Base-by-base conservation (phyloP, 441 rosid genomes). In the Populus trichocarpa region DNA sequence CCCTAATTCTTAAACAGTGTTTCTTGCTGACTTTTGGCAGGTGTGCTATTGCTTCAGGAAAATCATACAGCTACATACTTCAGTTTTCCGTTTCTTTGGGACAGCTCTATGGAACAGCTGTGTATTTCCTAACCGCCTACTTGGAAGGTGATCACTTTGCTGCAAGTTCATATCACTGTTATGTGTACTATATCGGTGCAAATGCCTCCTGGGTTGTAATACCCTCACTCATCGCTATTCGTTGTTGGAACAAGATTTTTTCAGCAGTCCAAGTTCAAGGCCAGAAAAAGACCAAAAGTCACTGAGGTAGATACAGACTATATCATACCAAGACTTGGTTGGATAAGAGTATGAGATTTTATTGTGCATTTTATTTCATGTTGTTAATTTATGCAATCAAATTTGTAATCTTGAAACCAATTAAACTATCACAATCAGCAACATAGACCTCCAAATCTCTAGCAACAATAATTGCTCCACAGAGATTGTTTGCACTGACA, bases 61-160 rank as follows among this genome's bases (percentile, higher is more conserved):
- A 91, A 81, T 84, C 95, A 1, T 96, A 89, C 64, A 89, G 94
- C 84, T 85, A 89, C 87, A 86, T 89, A 61, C 96, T 96, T 75
- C 98, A 92, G 90, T 88, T 94, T 73, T 90, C 90, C 10, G 84
- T 96, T 71, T 89, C 94, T 6, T 80, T 93, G 7, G 97, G 95
- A 0, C 99, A 94, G 87, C 95, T 96, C 30, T 96, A 96, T 50
- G 98, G 99, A 79, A 88, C 91, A 81, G 82, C 86, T 32, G 90
- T 92, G 2, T 96, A 94, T 81, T 96, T 89, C 89, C 77, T 94
- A 72, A 91, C 97, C 30, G 84, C 99, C 20, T 70, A 72, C 79
- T 84, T 94, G 89, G 97, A 96, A 30, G 98, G 98, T 32, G 96
- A 93, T 80, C 86, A 91, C 85, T 94, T 89, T 76, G 88, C 97